Base-by-base conservation (phyloP, 805 yeast genomes). In the Candida chilensis region DNA sequence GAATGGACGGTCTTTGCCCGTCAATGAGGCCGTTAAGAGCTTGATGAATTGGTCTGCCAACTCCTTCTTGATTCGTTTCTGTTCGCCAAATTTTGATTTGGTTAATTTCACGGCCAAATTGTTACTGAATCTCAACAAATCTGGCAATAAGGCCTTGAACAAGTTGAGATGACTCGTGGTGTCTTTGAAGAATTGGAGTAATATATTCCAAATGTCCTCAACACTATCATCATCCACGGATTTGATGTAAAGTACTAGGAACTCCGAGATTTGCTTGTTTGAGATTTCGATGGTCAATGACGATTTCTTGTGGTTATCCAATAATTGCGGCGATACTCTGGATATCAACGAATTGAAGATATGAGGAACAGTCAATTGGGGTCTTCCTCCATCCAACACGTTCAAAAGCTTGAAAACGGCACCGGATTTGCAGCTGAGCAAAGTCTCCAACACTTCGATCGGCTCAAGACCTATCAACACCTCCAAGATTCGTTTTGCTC, bases 371-470 rank as follows among this genome's bases (percentile, higher is more conserved):
- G 94, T 81, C 4, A 72, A 43, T 33, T 76, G 82, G 0, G 94
- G 82, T 38, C 83, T 72, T 5, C 94, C 81, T 1, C 92, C 90
- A 53, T 88, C 96, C 29, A 88, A 55, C 2, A 82, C 78, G 48
- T 83, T 86, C n/a, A 84, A 50, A 2, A 84, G 45, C 39, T 78
- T 80, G 41, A 75, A 67, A 9, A 74, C 58, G 5, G 39, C 45
- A 24, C 15, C 18, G 6, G 24, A 24, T 6, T 27, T 16, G 18
- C 11, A 16, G 11, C 48, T 48, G 12, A 85, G 64, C 35, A 88
- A 50, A 5, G 77, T 66, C 42, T 83, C 94, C 33, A 86, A 52
- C 0, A 78, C 74, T 43, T 85, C 90, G 29, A 74, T 56, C 12
- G 90, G 77, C 42, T 87, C 95, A 12, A 82, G 43, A 2, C 62